phyloP scores from a whole-genome alignment of 2,329 filamentous ascomycete species.

The Raffaelea arxii region DNA sequence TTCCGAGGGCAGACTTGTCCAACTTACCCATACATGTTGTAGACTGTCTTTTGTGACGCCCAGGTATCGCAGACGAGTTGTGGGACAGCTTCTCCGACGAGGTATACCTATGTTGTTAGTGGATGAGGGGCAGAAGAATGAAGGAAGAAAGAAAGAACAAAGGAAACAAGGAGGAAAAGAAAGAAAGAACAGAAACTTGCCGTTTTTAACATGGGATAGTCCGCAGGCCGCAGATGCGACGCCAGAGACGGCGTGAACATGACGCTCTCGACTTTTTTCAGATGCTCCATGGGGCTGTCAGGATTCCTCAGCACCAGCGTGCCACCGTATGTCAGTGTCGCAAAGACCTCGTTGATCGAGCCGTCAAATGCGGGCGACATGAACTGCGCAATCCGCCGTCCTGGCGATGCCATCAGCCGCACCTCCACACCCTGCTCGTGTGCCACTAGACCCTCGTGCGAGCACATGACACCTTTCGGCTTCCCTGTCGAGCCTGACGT shows the following conservation, averaged over 20 bases:
- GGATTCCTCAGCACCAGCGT: slow-evolving; percentile 23
- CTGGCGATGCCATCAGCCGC: slow-evolving; percentile 22
- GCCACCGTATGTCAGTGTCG: slow-evolving; percentile 26
- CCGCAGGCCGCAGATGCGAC: not conserved
- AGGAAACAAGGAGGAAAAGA: too few species aligned
- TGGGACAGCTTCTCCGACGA: slow-evolving; percentile 27
- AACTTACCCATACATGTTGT: slow-evolving; percentile 30
- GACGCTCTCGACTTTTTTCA: slow-evolving; percentile 19
- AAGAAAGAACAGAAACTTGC: not conserved
- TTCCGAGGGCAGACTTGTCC: not conserved
- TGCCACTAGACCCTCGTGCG: slow-evolving; percentile 24
- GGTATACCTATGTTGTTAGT: slow-evolving; percentile 9
- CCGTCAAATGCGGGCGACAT: slow-evolving; percentile 34
- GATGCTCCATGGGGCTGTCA: slow-evolving; percentile 19
- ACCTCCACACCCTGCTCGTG: slow-evolving; percentile 23
- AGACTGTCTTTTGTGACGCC: slow-evolving; percentile 18
- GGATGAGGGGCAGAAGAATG: slow-evolving; percentile 13
- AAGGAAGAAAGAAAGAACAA: not conserved
- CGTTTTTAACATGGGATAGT: not conserved
- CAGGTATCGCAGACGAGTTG: slow-evolving; percentile 23
- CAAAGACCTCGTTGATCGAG: slow-evolving; percentile 30
- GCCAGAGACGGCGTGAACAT: slow-evolving; percentile 25
- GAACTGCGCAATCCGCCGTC: slow-evolving; percentile 25
- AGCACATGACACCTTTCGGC: slow-evolving; percentile 30
- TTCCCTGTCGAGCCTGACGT: slow-evolving; percentile 34